Base-by-base conservation (phyloP, 148 eudicot genomes). In the Rhododendron simsii region DNA sequence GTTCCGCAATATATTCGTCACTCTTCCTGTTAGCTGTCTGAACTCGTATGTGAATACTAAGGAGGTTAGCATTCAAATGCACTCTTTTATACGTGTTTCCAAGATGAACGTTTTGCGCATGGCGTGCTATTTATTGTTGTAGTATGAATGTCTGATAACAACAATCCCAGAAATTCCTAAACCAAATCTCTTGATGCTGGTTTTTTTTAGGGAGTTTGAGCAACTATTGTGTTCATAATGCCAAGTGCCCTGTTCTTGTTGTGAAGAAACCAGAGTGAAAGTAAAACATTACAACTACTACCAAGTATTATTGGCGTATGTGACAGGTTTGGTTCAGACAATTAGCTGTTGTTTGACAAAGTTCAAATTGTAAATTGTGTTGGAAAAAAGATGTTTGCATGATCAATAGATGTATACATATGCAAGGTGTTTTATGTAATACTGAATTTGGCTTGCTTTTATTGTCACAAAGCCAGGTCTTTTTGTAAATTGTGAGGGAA, bases 241-340 rank as follows among this genome's bases (percentile, higher is more conserved):
- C 91, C 5, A 87, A 63, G 80, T 89, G 89, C 57, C 89, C 91
- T 50, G 91, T 89, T 63, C 89, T 89, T 87, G 86, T 89, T 74
- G 91, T 89, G 30, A 85, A 78, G 83, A 78, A 89, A 71, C 83
- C 73, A 5, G 84, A 44, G 39, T 89, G 88, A 86, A 81, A 7
- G 53, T n/a, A 82, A 10, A 35, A 39, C 23, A 57, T 5, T 65
- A 45, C 59, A 53, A 59, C 61, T 45, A 33, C 84, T 12, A 35
- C 35, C 26, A 51, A 51, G 8, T 69, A 69, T 30, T 69, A 18
- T 13, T n/a, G n/a, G n/a, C 14, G 12, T 37, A 16, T 37, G 73
- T 18, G 14, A 15, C 15, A 12, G 30, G 9, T 53, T 57, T 26
- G n/a, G 73, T 59, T 21, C 63, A 23, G 13, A 57, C 23, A 39